Evolutionary conservation across 225 moss, liverwort and hornwort species (phyloP).

Genomic region (Pleurozium schreberi): DNA sequence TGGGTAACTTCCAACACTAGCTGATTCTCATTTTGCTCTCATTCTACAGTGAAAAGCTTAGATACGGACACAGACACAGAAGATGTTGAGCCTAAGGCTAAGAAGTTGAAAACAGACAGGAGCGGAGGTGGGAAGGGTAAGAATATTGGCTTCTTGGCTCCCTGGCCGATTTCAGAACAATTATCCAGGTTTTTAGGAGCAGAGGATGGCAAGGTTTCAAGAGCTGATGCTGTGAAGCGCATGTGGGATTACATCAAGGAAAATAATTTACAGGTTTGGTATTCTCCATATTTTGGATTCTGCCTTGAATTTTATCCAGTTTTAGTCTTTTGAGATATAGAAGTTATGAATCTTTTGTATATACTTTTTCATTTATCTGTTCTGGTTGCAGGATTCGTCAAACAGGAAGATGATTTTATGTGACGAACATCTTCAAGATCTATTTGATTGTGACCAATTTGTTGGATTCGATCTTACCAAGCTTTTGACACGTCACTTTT

Average conservation of each 20-base stretch:
- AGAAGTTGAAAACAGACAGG: conserved; percentile 40
- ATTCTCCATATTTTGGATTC: not conserved
- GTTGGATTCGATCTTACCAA: conserved; percentile 69
- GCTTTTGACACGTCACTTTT: conserved; percentile 71
- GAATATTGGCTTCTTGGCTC: conserved; percentile 36
- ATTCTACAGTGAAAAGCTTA: conserved; percentile 12
- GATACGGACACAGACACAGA: conserved; percentile 23
- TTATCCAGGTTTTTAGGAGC: conserved; percentile 68
- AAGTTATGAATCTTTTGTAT: too few relatives aligned
- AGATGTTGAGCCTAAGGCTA: conserved; percentile 41
- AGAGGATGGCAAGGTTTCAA: conserved; percentile 60
- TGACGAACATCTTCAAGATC: conserved; percentile 61
- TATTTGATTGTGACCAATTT: conserved; percentile 73
- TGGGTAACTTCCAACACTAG: not conserved
- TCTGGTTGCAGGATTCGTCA: too few relatives aligned
- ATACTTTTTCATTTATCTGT: too few relatives aligned
- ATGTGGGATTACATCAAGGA: conserved; percentile 84
- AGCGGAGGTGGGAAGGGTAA: conserved; percentile 39
- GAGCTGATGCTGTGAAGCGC: conserved; percentile 64
- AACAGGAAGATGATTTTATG: conserved; percentile 76
- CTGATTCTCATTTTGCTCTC: not conserved
- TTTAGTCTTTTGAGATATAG: too few relatives aligned
- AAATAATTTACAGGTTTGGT: conserved; percentile 66
- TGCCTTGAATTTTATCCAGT: too few relatives aligned
- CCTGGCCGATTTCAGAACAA: conserved; percentile 52